These are phyloP conservation scores for Neurospora cerealis DNA, from an alignment of 495 filamentous ascomycete species.

Conservation along the genomic window DNA sequence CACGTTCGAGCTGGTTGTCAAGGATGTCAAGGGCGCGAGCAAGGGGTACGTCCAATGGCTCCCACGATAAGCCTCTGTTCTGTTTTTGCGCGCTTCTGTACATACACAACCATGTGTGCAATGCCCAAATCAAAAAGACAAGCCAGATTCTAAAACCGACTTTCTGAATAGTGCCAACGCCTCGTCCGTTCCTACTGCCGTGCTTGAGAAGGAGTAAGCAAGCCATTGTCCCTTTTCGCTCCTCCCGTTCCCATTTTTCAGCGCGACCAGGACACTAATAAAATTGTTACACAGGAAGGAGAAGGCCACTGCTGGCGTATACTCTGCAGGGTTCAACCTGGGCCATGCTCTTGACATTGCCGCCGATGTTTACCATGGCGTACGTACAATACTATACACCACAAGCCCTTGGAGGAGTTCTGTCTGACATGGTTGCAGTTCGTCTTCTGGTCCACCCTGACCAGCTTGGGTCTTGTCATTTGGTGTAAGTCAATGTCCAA, in stretches of 20 bases:
- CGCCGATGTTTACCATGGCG: constrained; percentile 88
- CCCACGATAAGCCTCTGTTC: constrained; percentile 53
- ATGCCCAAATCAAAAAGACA: constrained; percentile 29
- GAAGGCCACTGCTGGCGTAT: constrained; percentile 59
- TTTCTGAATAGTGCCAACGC: constrained; percentile 37
- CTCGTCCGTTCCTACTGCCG: constrained; percentile 55
- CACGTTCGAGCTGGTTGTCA: constrained; percentile 78
- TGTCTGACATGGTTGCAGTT: constrained; percentile 45
- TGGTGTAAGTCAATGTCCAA: constrained; percentile 63
- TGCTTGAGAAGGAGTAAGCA: constrained; percentile 80
- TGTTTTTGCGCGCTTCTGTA: constrained; percentile 15
- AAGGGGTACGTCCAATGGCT: constrained; percentile 99
- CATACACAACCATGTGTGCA: constrained; percentile 11
- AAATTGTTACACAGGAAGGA: constrained; percentile 52
- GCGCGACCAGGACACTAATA: not conserved
- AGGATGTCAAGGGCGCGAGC: constrained; percentile 79
- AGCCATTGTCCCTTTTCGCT: not conserved
- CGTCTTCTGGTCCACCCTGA: constrained; percentile 92
- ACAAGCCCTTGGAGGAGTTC: not conserved
- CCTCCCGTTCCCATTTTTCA: not conserved
- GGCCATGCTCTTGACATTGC: constrained; percentile 65
- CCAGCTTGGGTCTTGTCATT: constrained; percentile 73
- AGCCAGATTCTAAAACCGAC: constrained; percentile 29
- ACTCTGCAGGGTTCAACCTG: constrained; percentile 65
- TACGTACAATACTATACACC: constrained; percentile 30